phyloP scores from a whole-genome alignment of 345 rosid species.

The Raphanus sativus region DNA sequence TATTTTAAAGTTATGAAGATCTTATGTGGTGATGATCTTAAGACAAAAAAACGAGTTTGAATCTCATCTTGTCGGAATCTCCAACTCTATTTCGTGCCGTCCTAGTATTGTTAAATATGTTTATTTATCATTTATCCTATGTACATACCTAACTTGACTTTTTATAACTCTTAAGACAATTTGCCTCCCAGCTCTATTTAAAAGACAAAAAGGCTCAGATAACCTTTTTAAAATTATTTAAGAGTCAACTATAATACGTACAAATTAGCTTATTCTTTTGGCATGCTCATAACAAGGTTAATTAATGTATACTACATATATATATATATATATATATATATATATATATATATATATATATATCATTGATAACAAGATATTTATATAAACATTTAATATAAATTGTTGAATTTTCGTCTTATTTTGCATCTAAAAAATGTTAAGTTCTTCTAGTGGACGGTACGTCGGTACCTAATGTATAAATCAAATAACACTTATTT shows the following conservation, averaged over 20 bases:
- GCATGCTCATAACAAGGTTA: constrained; percentile 30
- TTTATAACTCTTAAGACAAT: constrained; percentile 20
- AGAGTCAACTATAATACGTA: constrained; percentile 39
- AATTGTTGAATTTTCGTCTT: constrained; percentile 5
- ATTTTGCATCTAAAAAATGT: background rate
- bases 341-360: background rate
- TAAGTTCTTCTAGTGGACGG: constrained; percentile 1
- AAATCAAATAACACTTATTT: background rate
- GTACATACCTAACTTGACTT: constrained; percentile 35
- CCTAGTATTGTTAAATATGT: constrained; percentile 7
- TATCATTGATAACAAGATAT: constrained; percentile 9
- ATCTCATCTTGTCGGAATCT: constrained; percentile 41
- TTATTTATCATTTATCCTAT: constrained; percentile 17
- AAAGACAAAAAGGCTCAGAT: constrained; percentile 31
- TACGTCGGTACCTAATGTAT: background rate
- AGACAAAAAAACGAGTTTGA: constrained; percentile 38
- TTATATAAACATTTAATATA: background rate
- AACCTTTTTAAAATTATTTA: background rate
- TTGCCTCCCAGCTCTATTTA: constrained; percentile 30
- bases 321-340: background rate
- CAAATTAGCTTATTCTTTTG: constrained; percentile 31
- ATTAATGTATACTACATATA: background rate
- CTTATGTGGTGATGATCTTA: constrained; percentile 33
- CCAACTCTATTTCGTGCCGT: background rate
- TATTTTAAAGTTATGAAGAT: constrained; percentile 26